A percentile compares a stretch with the other conserved stretches of the same genome.
phyloP scores from a whole-genome alignment of 805 yeast genomes.

The Priceomyces carsonii region DNA sequence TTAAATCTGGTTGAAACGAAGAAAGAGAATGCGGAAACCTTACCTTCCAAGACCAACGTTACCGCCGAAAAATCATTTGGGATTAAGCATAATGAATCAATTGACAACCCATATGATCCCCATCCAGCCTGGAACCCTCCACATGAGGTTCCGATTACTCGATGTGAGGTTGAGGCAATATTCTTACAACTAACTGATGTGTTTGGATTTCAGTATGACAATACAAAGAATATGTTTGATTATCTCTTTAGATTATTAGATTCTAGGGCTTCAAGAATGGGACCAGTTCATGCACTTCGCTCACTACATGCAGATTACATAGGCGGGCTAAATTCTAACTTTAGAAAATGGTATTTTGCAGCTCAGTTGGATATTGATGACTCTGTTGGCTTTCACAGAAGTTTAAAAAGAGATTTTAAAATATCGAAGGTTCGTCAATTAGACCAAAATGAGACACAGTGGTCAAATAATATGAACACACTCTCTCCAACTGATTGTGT shows the following conservation, averaged over 20 bases:
- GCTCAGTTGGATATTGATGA: slow-evolving; percentile 66
- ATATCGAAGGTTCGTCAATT: slow-evolving; percentile 20
- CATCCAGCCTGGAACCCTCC: slow-evolving; percentile 55
- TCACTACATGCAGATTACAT: slow-evolving; percentile 73
- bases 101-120: slow-evolving; percentile 47
- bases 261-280: slow-evolving; percentile 68
- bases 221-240: slow-evolving; percentile 66
- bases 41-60: too few relatives aligned
- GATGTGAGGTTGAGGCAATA: slow-evolving; percentile 56
- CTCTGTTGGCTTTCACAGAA: slow-evolving; percentile 36
- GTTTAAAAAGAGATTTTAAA: slow-evolving; percentile 21
- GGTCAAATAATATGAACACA: slow-evolving; percentile 53
- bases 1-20: too few relatives aligned
- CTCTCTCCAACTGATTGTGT: slow-evolving; percentile 55
- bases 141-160: slow-evolving; percentile 47
- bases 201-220: slow-evolving; percentile 72
- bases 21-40: too few relatives aligned
- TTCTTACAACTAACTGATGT: slow-evolving; percentile 52
- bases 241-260: slow-evolving; percentile 61
- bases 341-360: slow-evolving; percentile 76
- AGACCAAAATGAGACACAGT: slow-evolving; percentile 47
- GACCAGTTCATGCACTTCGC: slow-evolving; percentile 53
- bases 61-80: too few relatives aligned
- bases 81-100: too few relatives aligned
- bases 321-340: slow-evolving; percentile 70